Base-by-base conservation (phyloP, 257 asterid species). In the Jasminum sambac region DNA sequence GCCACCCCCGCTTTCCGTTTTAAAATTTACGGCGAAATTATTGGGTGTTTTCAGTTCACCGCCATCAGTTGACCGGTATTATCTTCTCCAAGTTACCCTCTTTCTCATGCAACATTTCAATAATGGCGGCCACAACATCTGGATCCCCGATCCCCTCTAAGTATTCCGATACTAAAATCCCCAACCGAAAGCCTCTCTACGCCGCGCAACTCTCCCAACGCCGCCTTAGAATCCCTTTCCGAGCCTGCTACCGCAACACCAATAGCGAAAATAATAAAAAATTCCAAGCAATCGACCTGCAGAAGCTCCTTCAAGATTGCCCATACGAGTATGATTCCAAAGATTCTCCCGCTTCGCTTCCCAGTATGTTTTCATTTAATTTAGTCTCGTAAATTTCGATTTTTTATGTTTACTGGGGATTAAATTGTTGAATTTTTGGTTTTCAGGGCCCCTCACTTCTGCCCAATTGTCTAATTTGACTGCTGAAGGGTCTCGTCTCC, bases 361-460 rank as follows among this genome's bases (percentile, higher is more conserved):
- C 97, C 46, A 84, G 98, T 90, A 79, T 6, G 69, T 37, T 40
- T 14, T 23, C 11, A 21, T 2, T 26, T 12, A 2, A 62, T 59
- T 48, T 5, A n/a, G 26, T 61, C 17, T 0, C 23, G 42, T 39
- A 10, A 10, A 37, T 46, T 59, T 58, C 7, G 23, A 55, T 61
- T 58, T 6, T 30, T 25, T 40, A 6, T 6, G 7, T 11, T 25
- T 12, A 48, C 14, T 26, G 52, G 8, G 43, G 58, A 19, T 62
- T 42, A 16, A 8, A 4, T 58, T 26, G n/a, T 69, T 36, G 64
- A 73, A 66, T 59, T 19, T 71, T 60, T 38, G 66, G 1, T 48
- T 72, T 77, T 78, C 73, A 95, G 98, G 91, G 84, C 98, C 99
- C 26, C 72, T 95, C 62, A 92, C 99, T 9, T 90, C 99, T 19